Percentiles rank a stretch among this genome's conserved stretches.
Evolutionary conservation across 768 basidiomycete species (phyloP).

Genomic region (Chiua virens): DNA sequence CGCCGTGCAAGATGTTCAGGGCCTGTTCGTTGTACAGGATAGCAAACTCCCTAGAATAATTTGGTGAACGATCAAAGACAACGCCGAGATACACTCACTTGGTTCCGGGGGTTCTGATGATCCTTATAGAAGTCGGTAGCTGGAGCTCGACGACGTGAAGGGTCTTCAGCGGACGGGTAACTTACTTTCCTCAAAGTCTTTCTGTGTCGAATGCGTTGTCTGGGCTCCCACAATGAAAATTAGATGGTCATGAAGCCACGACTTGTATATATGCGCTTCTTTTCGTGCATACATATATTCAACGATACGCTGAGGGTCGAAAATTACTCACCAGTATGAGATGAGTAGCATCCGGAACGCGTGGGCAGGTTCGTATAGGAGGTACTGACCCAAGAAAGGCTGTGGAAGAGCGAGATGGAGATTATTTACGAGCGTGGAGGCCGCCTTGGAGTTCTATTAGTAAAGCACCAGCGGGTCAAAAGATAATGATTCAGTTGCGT

Average conservation of each 20-base stretch:
- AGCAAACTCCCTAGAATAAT: conserved; percentile 34
- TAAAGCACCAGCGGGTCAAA: background rate
- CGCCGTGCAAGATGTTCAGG: too few species aligned
- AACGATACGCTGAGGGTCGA: background rate
- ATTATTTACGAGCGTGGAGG: conserved; percentile 57
- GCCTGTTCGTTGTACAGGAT: conserved; percentile 61
- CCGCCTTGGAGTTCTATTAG: conserved; percentile 59
- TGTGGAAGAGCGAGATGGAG: conserved; percentile 55
- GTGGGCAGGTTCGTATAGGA: conserved; percentile 78
- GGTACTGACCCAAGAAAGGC: conserved; percentile 66
- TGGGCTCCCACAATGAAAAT: conserved; percentile 16
- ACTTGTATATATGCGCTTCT: conserved; percentile 23
- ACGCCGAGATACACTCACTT: conserved; percentile 41
- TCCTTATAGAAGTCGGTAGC: conserved; percentile 60
- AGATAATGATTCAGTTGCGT: background rate
- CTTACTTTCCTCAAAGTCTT: conserved; percentile 14
- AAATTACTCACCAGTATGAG: conserved; percentile 60
- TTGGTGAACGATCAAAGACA: background rate
- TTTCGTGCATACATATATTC: conserved; percentile 16
- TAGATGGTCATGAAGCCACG: conserved; percentile 1
- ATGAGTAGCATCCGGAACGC: conserved; percentile 73
- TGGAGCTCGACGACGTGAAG: conserved; percentile 42
- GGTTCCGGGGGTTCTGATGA: conserved; percentile 51
- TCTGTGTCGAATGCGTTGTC: conserved; percentile 21
- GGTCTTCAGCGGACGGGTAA: conserved; percentile 13